phyloP scores from a whole-genome alignment of 2,329 filamentous ascomycete species.

The Aspergillus sp. region DNA sequence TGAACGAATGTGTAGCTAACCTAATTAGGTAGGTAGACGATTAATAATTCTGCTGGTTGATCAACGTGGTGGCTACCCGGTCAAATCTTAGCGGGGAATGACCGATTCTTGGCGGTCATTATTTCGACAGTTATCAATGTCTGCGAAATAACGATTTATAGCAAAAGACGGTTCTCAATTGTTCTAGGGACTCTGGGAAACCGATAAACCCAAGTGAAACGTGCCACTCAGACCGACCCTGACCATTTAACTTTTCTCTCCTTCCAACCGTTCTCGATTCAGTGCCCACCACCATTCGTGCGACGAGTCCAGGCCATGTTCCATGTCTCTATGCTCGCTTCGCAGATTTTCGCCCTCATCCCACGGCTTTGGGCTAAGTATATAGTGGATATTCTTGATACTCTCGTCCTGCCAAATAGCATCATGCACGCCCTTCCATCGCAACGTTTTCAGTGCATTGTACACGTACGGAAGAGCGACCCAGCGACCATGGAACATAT shows the following conservation, averaged over 20 bases:
- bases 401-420: not conserved
- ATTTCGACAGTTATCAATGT: too few species aligned
- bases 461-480: not conserved
- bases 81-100: too few species aligned
- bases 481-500: conserved; percentile 4
- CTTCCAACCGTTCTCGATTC: not conserved
- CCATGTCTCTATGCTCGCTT: not conserved
- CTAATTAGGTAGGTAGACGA: too few species aligned
- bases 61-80: too few species aligned
- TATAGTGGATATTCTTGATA: not conserved
- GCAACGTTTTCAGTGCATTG: not conserved
- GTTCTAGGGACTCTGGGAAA: too few species aligned
- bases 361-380: not conserved
- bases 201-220: too few species aligned
- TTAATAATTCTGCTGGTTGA: too few species aligned
- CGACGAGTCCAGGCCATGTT: not conserved
- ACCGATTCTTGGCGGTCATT: too few species aligned
- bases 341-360: not conserved
- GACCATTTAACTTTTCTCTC: not conserved
- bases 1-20: too few species aligned
- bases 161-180: too few species aligned
- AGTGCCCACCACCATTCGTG: not conserved
- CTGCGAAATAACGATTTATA: too few species aligned
- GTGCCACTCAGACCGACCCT: too few species aligned
- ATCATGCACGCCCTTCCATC: not conserved